Evolutionary conservation across 2,329 filamentous ascomycete species (phyloP).

Genomic region (Sporothrix sp.): DNA sequence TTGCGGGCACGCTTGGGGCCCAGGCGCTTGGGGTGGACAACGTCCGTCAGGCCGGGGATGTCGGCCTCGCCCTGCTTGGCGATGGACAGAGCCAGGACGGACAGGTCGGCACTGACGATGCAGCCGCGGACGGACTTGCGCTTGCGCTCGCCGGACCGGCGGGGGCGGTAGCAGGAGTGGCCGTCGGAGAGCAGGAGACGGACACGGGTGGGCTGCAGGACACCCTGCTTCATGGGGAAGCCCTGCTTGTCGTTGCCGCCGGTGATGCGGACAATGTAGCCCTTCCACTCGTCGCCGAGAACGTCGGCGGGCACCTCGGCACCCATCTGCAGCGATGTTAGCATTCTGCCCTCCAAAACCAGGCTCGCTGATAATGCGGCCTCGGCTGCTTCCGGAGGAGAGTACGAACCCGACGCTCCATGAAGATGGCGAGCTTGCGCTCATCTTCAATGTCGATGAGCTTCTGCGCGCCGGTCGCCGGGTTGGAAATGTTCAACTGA

Average conservation of each 20-base stretch:
- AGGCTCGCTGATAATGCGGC: background rate
- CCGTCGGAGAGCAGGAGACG: conserved; percentile 89
- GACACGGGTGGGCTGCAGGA: conserved; percentile 98
- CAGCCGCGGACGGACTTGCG: conserved; percentile 98
- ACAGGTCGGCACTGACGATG: conserved; percentile 93
- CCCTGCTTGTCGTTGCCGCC: conserved; percentile 99
- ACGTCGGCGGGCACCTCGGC: conserved; percentile 87
- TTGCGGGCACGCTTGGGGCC: conserved; percentile 99
- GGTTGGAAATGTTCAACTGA: conserved; percentile 66
- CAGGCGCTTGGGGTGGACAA: conserved; percentile 97
- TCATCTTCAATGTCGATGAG: conserved; percentile 99
- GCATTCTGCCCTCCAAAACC: too few relatives aligned
- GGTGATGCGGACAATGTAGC: conserved; percentile 99
- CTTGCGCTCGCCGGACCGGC: conserved; percentile 97
- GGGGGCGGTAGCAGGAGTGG: conserved; percentile 98
- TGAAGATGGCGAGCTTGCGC: conserved; percentile 75
- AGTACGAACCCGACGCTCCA: conserved; percentile 20
- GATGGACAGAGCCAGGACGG: conserved; percentile 86
- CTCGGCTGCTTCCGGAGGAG: background rate
- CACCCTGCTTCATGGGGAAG: conserved; percentile 99
- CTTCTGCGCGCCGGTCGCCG: conserved; percentile 99
- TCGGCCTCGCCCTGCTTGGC: conserved; percentile 97
- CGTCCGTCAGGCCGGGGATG: conserved; percentile 93
- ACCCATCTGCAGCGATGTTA: conserved; percentile 54
- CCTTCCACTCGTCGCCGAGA: conserved; percentile 99